Base-by-base conservation (phyloP, 768 basidiomycete genomes). In the Mycena vitilis region DNA sequence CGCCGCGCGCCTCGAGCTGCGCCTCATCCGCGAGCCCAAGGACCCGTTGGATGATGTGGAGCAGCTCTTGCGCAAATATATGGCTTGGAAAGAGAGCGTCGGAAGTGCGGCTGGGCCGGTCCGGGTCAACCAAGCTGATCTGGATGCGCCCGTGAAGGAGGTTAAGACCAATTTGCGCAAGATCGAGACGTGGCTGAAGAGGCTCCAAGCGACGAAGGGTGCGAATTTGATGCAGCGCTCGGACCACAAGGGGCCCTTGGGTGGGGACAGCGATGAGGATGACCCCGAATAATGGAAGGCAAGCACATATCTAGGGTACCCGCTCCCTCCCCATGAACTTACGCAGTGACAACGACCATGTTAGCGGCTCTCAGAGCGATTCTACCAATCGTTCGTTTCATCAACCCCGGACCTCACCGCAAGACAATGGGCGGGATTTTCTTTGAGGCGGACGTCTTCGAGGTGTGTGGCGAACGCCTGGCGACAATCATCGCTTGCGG, bases 101-200 rank as follows among this genome's bases (percentile, higher is more conserved):
- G 49, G 8, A 8, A n/a, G n/a, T n/a, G n/a, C 13, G 49, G 30
- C 9, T 2, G 5, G 1, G 16, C 56, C 62, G 22, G 42, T 54
- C 16, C 55, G 12, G n/a, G 57, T 64, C 34, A 7, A 60, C 40
- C 36, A 60, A 38, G 58, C 49, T 20, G 36, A 37, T 0, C 40
- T 60, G 51, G 62, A 64, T 4, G 16, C 16, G 36, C 36, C 44
- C 9, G 38, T 22, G 20, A 11, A 22, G 11, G 36, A 22, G 36
- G 22, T 42, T 18, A 44, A 49, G 6, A 36, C 53, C 12, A 60
- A 59, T 42, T 4, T 69, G 5, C 23, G 54, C 23, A 30, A 34
- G 53, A 69, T 69, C 11, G 68, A 69, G 45, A 52, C 52, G 34
- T 69, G 68, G 68, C 23, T 69, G 45, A 49, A 60, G 25, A 25